These are phyloP conservation scores for Rosa multiflora DNA, from an alignment of 306 rosid genomes.

Conservation along the genomic window DNA sequence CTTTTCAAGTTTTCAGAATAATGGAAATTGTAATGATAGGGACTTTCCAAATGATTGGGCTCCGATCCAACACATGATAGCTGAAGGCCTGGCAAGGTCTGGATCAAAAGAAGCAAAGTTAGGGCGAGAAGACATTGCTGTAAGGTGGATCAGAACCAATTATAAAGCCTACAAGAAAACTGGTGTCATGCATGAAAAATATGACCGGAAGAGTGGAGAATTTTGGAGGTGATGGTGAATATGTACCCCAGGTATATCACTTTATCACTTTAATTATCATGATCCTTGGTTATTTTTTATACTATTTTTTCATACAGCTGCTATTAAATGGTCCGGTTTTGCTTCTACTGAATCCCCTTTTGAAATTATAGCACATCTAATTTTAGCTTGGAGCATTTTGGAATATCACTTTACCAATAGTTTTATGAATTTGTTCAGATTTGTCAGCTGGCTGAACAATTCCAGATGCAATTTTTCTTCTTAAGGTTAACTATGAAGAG, in stretches of 20 bases:
- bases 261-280: no score
- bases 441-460: slow-evolving; percentile 78
- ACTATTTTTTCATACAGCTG: no score
- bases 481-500: slow-evolving; percentile 70
- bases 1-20: no score
- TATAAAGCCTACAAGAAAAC: slow-evolving; percentile 65
- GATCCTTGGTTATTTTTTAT: no score
- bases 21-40: slow-evolving; percentile 38
- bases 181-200: slow-evolving; percentile 80
- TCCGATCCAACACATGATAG: slow-evolving; percentile 91
- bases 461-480: slow-evolving; percentile 44
- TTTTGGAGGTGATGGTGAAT: slow-evolving; percentile 82
- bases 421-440: slow-evolving; percentile 43
- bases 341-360: background rate
- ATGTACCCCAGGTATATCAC: slow-evolving; percentile 59
- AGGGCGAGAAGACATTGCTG: slow-evolving; percentile 67
- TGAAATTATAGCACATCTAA: background rate
- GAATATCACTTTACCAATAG: background rate
- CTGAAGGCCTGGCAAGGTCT: slow-evolving; percentile 71
- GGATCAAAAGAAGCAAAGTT: slow-evolving; percentile 65
- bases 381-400: background rate
- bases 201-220: slow-evolving; percentile 54
- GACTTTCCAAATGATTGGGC: slow-evolving; percentile 98
- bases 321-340: no score
- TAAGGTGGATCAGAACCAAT: slow-evolving; percentile 76